These are phyloP conservation scores for Fusarium sp. DNA, from an alignment of 2,329 filamentous ascomycete genomes.

Conservation along the genomic window DNA sequence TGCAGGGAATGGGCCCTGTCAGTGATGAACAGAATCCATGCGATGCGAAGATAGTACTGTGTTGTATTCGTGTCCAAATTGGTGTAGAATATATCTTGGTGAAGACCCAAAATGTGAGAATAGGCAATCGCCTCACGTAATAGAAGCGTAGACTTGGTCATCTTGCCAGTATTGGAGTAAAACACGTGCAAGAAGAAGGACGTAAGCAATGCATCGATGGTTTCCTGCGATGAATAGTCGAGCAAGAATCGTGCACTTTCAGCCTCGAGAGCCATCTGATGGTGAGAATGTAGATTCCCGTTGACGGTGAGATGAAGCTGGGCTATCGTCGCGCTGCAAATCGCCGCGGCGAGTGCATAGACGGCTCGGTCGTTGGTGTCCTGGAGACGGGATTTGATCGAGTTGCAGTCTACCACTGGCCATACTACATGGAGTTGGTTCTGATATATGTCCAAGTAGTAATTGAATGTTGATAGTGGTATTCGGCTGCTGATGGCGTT, in stretches of 20 bases:
- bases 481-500: neutral
- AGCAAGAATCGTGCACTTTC: constrained; percentile 21
- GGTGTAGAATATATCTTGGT: constrained; percentile 21
- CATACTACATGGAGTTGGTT: constrained; percentile 14
- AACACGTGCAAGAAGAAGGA: constrained; percentile 28
- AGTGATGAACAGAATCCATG: constrained; percentile 25
- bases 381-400: neutral
- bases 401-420: constrained; percentile 12
- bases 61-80: neutral
- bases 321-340: constrained; percentile 23
- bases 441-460: constrained; percentile 19
- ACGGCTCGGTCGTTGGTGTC: constrained; percentile 9
- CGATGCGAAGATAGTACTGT: constrained; percentile 25
- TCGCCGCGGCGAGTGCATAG: constrained; percentile 16
- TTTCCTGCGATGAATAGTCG: constrained; percentile 16
- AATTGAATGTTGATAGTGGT: constrained; percentile 9
- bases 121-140: constrained; percentile 22
- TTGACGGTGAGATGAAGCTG: constrained; percentile 17
- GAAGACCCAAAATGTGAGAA: constrained; percentile 24
- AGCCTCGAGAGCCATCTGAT: constrained; percentile 6
- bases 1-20: constrained; percentile 28
- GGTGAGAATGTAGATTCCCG: neutral
- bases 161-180: constrained; percentile 20
- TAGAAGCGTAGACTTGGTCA: constrained; percentile 19
- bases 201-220: constrained; percentile 11